phyloP scores from a whole-genome alignment of 495 filamentous ascomycete species.

The Aspergillus steynii region DNA sequence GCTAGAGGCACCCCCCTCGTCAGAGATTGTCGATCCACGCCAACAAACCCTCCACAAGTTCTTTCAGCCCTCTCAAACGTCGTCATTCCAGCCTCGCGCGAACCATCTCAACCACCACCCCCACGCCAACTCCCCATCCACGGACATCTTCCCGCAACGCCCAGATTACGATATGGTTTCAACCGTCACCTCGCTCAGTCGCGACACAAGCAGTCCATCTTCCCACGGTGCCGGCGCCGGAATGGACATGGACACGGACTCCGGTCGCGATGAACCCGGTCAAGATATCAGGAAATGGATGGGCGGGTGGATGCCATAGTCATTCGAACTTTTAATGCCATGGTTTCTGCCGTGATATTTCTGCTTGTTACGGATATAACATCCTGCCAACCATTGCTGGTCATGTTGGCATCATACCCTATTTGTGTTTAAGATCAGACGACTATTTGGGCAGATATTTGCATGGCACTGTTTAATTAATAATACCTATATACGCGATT shows the following conservation, averaged over 20 bases:
- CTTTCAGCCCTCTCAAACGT: conserved; percentile 39
- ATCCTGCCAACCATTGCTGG: conserved; percentile 5
- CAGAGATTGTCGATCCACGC: conserved; percentile 42
- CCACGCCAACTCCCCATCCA: conserved; percentile 21
- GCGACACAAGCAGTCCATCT: conserved; percentile 27
- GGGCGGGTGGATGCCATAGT: conserved; percentile 27
- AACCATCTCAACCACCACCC: conserved; percentile 10
- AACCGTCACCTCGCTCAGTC: conserved; percentile 19
- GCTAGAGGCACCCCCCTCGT: conserved; percentile 19
- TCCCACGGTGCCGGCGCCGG: conserved; percentile 35
- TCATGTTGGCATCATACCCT: conserved; percentile 7
- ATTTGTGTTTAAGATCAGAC: conserved; percentile 2
- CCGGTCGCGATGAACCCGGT: conserved; percentile 20
- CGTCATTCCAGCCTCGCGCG: conserved; percentile 11
- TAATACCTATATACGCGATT: not conserved
- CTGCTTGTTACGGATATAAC: not conserved
- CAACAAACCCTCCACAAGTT: conserved; percentile 47
- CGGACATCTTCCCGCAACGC: conserved; percentile 20
- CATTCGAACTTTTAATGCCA: not conserved
- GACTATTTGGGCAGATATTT: not conserved
- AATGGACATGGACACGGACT: conserved; percentile 50
- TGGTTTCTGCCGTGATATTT: not conserved
- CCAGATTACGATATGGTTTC: conserved; percentile 22
- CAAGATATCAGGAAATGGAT: conserved; percentile 16
- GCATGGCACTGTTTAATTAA: not conserved